Conservation (phyloP, 1,284 basidiomycete genomes). For the Sphaerobolus stellatus region DNA sequence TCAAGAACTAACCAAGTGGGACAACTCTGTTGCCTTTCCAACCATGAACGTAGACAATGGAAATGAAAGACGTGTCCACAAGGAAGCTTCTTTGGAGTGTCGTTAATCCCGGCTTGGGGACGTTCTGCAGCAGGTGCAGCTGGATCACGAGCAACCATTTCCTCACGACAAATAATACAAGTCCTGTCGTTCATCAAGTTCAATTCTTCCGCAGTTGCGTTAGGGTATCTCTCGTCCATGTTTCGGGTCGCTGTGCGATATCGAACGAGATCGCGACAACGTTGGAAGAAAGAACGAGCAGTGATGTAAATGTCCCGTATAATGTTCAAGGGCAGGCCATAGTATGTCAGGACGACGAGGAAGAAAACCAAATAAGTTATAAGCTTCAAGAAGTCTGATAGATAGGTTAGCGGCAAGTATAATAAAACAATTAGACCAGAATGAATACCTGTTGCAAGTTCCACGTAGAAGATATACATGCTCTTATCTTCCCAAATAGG, state of each 20-base stretch:
- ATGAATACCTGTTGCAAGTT: constrained; percentile 77
- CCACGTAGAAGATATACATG: constrained; percentile 95
- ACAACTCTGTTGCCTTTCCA: constrained; percentile 94
- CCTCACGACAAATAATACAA: constrained; percentile 99
- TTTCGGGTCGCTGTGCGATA: constrained; percentile 94
- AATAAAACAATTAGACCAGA: constrained; percentile 6
- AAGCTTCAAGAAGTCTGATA: constrained; percentile 87
- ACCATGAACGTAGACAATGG: constrained; percentile 94
- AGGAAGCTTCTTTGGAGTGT: constrained; percentile 92
- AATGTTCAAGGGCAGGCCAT: constrained; percentile 96
- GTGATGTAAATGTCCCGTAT: constrained; percentile 97
- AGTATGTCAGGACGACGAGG: constrained; percentile 87
- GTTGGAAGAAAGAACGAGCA: constrained; percentile 84
- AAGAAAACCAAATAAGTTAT: constrained; percentile 93
- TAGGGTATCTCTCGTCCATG: constrained; percentile 96
- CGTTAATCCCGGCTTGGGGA: constrained; percentile 74
- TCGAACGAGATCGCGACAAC: constrained; percentile 84
- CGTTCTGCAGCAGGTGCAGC: constrained; percentile 21
- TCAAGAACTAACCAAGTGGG: constrained; percentile 83
- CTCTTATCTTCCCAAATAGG: constrained; percentile 97
- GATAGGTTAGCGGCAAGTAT: neutral
- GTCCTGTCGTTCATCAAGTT: constrained; percentile 80
- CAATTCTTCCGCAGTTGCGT: constrained; percentile 89
- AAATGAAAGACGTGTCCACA: constrained; percentile 99
- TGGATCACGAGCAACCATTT: constrained; percentile 66